phyloP scores from a whole-genome alignment of 2,329 filamentous ascomycete genomes.

The Zasmidium cellare region DNA sequence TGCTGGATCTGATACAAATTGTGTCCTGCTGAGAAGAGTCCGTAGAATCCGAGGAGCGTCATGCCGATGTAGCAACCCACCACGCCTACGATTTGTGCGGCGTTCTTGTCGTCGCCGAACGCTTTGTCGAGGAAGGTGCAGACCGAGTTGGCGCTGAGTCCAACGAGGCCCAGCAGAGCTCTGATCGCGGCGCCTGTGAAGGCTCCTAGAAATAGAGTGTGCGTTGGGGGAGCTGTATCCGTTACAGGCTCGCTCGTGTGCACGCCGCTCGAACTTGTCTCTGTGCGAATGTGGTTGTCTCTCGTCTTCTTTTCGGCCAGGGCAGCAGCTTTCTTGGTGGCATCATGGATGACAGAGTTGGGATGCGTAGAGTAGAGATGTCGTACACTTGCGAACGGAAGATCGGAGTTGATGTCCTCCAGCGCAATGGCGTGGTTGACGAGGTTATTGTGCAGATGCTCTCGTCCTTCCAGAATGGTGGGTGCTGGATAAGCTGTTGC shows the following conservation, averaged over 20 bases:
- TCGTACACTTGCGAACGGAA: neutral
- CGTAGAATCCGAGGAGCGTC: neutral
- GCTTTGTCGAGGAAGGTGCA: neutral
- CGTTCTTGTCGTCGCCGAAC: neutral
- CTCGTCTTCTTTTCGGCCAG: neutral
- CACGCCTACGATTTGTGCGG: neutral
- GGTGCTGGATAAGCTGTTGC: too few species aligned
- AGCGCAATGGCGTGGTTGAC: neutral
- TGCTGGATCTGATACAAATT: too few species aligned
- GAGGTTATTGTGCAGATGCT: neutral
- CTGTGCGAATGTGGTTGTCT: neutral
- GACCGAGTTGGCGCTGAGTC: neutral
- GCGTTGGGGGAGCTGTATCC: neutral
- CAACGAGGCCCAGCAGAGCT: neutral
- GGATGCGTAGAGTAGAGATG: neutral
- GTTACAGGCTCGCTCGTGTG: neutral
- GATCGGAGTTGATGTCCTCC: neutral
- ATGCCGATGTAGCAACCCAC: neutral
- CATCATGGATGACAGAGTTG: neutral
- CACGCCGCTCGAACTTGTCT: too few species aligned
- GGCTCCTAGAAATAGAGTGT: neutral
- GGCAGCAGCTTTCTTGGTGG: neutral
- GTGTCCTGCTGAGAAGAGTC: too few species aligned
- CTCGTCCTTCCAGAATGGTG: neutral
- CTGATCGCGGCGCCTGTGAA: neutral